Percentiles rank a stretch among this genome's conserved stretches.
Evolutionary conservation across 768 basidiomycete genomes (phyloP).

Genomic region (Collybiopsis confluens): DNA sequence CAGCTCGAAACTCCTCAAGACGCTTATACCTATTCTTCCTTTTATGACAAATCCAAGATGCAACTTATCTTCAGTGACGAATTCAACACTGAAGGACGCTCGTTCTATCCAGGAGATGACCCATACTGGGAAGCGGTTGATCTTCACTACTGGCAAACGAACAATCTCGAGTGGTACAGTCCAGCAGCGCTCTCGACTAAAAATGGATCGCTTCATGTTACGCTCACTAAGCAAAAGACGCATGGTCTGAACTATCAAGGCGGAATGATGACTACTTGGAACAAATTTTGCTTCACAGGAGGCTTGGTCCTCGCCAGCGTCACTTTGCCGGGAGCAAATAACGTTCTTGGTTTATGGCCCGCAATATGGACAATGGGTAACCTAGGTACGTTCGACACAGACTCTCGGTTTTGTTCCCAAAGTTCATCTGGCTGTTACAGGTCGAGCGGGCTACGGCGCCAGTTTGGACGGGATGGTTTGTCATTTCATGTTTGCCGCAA

Average conservation of each 20-base stretch:
- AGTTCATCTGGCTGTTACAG: conserved; percentile 13
- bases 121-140: conserved; percentile 56
- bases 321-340: conserved; percentile 37
- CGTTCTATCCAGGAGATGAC: conserved; percentile 68
- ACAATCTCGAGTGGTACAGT: conserved; percentile 79
- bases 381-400: conserved; percentile 17
- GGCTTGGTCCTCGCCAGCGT: conserved; percentile 59
- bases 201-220: conserved; percentile 68
- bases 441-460: conserved; percentile 53
- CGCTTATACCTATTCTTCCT: conserved; percentile 34
- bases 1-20: conserved; percentile 18
- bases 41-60: conserved; percentile 26
- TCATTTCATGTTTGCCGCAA: not conserved
- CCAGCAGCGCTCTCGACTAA: conserved; percentile 63
- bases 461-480: conserved; percentile 46
- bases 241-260: conserved; percentile 67
- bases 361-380: conserved; percentile 54
- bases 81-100: conserved; percentile 69
- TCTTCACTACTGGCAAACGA: conserved; percentile 67
- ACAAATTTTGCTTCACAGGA: conserved; percentile 80
- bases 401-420: no score
- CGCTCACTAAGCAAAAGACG: conserved; percentile 51
- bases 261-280: conserved; percentile 30
- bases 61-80: conserved; percentile 76
- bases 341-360: conserved; percentile 22